A percentile compares a stretch with the other conserved stretches of the same genome.
Conservation (phyloP, 2,329 filamentous ascomycete genomes). For the Amesomyces nigricolor region DNA sequence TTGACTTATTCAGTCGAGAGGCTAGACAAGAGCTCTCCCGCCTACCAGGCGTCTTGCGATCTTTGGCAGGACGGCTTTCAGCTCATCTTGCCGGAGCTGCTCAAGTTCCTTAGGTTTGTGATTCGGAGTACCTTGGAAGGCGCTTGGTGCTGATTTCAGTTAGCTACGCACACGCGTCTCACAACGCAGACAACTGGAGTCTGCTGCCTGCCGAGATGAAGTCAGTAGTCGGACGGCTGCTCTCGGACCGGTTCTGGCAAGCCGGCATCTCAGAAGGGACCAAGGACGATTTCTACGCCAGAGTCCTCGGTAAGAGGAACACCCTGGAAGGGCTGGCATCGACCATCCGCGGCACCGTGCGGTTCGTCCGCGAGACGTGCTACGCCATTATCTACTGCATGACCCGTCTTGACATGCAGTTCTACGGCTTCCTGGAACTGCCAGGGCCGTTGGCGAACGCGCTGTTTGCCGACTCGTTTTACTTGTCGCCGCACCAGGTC, state of each 20-base stretch:
- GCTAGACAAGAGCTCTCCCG: slow-evolving; percentile 64
- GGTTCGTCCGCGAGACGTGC: slow-evolving; percentile 85
- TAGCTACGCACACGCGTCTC: slow-evolving; percentile 84
- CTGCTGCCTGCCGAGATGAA: slow-evolving; percentile 71
- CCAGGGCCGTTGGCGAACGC: slow-evolving; percentile 77
- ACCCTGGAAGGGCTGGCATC: slow-evolving; percentile 93
- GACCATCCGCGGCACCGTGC: slow-evolving; percentile 80
- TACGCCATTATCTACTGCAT: slow-evolving; percentile 95
- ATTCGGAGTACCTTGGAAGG: not conserved
- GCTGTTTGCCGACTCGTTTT: slow-evolving; percentile 74
- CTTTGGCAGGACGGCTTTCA: slow-evolving; percentile 86
- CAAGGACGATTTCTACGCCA: slow-evolving; percentile 92
- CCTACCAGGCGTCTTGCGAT: slow-evolving; percentile 68
- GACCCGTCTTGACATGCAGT: slow-evolving; percentile 77
- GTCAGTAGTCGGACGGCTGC: slow-evolving; percentile 68
- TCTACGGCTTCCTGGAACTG: slow-evolving; percentile 84
- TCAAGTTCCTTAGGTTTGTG: slow-evolving; percentile 69
- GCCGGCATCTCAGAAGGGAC: slow-evolving; percentile 93
- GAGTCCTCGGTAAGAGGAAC: slow-evolving; percentile 79
- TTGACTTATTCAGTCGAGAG: slow-evolving; percentile 90
- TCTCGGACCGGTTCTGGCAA: slow-evolving; percentile 97
- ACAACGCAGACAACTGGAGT: slow-evolving; percentile 80
- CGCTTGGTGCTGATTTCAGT: slow-evolving; percentile 7
- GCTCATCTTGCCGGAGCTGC: slow-evolving; percentile 73
- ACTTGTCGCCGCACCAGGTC: slow-evolving; percentile 85